These are phyloP conservation scores for Sporothrix humicola DNA, from an alignment of 2,329 filamentous ascomycete species.

Conservation along the genomic window DNA sequence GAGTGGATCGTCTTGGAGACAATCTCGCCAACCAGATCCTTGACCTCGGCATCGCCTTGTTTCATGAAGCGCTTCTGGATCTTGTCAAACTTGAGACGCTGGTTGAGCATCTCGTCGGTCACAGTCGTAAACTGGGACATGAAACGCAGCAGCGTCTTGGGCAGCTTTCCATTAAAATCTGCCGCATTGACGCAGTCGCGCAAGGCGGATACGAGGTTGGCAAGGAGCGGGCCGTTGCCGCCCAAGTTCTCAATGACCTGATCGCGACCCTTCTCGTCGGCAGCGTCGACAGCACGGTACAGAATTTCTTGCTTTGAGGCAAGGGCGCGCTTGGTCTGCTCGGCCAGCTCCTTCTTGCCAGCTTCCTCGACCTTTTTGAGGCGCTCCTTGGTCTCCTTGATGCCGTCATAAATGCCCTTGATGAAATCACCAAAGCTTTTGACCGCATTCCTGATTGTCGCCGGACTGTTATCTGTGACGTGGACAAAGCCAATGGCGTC, in stretches of 20 bases:
- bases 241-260: conserved; percentile 64
- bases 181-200: conserved; percentile 59
- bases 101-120: conserved; percentile 63
- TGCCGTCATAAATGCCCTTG: conserved; percentile 54
- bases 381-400: conserved; percentile 55
- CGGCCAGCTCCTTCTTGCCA: conserved; percentile 46
- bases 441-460: conserved; percentile 54
- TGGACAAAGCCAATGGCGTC: conserved; percentile 59
- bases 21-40: conserved; percentile 61
- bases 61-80: conserved; percentile 68
- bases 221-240: conserved; percentile 61
- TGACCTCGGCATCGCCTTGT: conserved; percentile 68
- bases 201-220: conserved; percentile 59
- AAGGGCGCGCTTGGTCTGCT: conserved; percentile 50
- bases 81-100: conserved; percentile 69
- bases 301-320: conserved; percentile 56
- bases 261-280: conserved; percentile 60
- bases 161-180: conserved; percentile 59
- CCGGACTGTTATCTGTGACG: conserved; percentile 47
- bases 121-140: conserved; percentile 67
- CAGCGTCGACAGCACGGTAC: conserved; percentile 58
- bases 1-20: conserved; percentile 54
- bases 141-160: conserved; percentile 63
- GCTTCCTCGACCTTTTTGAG: conserved; percentile 51
- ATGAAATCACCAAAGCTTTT: conserved; percentile 59